Conservation (phyloP, 371 early-diverging fungal species). For the Rhizomucor pusillus region DNA sequence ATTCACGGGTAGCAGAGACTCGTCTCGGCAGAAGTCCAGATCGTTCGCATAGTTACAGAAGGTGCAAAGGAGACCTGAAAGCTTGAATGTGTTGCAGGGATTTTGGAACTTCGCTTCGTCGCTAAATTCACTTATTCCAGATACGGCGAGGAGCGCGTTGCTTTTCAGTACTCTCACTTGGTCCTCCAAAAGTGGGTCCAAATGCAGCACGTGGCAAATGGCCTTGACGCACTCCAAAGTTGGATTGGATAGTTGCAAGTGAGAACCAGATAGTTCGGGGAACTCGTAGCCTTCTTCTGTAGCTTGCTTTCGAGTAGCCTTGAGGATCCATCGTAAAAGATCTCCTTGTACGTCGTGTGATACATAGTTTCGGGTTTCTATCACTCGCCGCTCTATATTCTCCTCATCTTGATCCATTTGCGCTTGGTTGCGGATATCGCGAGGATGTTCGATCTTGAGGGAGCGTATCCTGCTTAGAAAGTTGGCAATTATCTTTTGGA, state of each 20-base stretch:
- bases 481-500: conserved; percentile 54
- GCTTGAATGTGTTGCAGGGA: conserved; percentile 74
- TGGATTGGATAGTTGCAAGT: conserved; percentile 56
- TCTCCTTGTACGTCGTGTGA: conserved; percentile 46
- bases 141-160: conserved; percentile 69
- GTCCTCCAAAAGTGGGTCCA: conserved; percentile 66
- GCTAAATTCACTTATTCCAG: conserved; percentile 77
- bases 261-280: conserved; percentile 71
- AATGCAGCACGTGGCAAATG: conserved; percentile 66
- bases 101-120: conserved; percentile 71
- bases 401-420: conserved; percentile 11
- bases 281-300: conserved; percentile 44
- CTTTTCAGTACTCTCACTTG: conserved; percentile 71
- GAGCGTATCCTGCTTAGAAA: conserved; percentile 54
- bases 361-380: conserved; percentile 40
- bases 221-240: conserved; percentile 81
- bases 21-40: conserved; percentile 88
- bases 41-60: conserved; percentile 83
- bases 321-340: conserved; percentile 45
- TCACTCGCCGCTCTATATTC: conserved; percentile 13
- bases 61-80: conserved; percentile 84
- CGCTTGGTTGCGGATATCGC: conserved; percentile 12
- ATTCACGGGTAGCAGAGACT: conserved; percentile 56
- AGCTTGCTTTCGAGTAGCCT: conserved; percentile 24
- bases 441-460: conserved; percentile 24